Conservation (phyloP, 805 yeast genomes). For the Saccharomycopsis amapae region DNA sequence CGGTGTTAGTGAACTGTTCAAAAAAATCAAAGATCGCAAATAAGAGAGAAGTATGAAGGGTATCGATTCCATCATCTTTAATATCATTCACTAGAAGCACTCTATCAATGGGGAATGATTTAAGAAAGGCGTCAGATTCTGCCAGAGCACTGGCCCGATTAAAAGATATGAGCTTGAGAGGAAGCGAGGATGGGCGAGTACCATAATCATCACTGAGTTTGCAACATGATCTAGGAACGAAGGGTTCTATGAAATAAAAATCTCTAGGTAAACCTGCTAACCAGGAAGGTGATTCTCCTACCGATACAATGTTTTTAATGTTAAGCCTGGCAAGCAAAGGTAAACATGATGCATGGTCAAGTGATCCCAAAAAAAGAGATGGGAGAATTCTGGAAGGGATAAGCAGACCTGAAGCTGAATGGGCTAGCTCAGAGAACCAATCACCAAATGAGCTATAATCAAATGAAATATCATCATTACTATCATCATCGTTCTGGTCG, state of each 20-base stretch:
- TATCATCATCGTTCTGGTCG: too few species aligned
- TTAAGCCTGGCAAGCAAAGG: constrained; percentile 57
- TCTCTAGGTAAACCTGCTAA: constrained; percentile 25
- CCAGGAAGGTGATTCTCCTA: constrained; percentile 79
- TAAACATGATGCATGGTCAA: constrained; percentile 71
- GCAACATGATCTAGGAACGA: too few species aligned
- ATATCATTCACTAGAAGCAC: constrained; percentile 57
- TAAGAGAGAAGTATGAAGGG: constrained; percentile 38
- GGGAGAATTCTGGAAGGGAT: constrained; percentile 80
- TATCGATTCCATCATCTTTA: constrained; percentile 89
- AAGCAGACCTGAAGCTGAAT: too few species aligned
- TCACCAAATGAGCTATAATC: too few species aligned
- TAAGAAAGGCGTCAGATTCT: too few species aligned
- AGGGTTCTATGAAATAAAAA: background rate
- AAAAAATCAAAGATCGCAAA: constrained; percentile 57
- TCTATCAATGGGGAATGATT: constrained; percentile 3
- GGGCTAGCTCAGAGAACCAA: too few species aligned
- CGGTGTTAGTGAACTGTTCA: constrained; percentile 45
- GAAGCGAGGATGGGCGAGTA: background rate
- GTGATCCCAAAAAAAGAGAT: constrained; percentile 78
- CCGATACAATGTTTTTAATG: constrained; percentile 70
- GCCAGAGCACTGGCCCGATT: too few species aligned
- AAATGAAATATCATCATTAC: too few species aligned
- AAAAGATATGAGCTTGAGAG: background rate
- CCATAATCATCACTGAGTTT: too few species aligned